Evolutionary conservation across 768 basidiomycete genomes (phyloP).

Genomic region (Suillus decipiens): DNA sequence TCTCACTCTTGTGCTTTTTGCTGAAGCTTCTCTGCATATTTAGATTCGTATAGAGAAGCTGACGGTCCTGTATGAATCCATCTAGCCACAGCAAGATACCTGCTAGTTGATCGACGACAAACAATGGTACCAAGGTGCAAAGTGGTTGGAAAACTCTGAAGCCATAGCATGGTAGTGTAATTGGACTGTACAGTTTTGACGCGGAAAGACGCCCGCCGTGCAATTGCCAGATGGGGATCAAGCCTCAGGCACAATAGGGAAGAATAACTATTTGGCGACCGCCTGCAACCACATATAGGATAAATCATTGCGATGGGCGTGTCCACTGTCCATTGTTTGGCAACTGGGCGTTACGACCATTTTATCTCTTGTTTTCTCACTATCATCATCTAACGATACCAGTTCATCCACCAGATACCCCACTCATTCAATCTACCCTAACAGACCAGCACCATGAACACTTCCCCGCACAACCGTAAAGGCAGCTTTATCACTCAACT

Average conservation of each 20-base stretch:
- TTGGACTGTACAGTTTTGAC: background rate
- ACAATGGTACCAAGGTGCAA: background rate
- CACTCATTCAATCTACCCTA: constrained; percentile 16
- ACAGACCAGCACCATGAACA: background rate
- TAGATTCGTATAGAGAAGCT: constrained; percentile 38
- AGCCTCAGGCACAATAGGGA: constrained; percentile 12
- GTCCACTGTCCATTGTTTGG: constrained; percentile 14
- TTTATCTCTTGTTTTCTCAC: constrained; percentile 12
- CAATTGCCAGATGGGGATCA: constrained; percentile 12
- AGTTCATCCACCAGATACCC: constrained; percentile 1
- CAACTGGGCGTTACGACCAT: constrained; percentile 9
- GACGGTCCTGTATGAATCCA: constrained; percentile 18
- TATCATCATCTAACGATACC: constrained; percentile 13
- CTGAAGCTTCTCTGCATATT: constrained; percentile 72
- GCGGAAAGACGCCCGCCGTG: background rate
- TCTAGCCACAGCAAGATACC: constrained; percentile 11
- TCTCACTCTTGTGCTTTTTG: constrained; percentile 66
- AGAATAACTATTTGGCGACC: background rate
- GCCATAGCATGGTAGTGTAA: background rate
- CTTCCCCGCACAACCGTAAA: constrained; percentile 11
- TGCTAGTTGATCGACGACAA: constrained; percentile 7
- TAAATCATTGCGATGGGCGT: constrained; percentile 6
- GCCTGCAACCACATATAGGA: constrained; percentile 1
- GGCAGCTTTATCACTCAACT: constrained; percentile 19
- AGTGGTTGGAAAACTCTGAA: background rate